phyloP scores from a whole-genome alignment of 2,329 filamentous ascomycete genomes.

The Pseudogymnoascus sp. region DNA sequence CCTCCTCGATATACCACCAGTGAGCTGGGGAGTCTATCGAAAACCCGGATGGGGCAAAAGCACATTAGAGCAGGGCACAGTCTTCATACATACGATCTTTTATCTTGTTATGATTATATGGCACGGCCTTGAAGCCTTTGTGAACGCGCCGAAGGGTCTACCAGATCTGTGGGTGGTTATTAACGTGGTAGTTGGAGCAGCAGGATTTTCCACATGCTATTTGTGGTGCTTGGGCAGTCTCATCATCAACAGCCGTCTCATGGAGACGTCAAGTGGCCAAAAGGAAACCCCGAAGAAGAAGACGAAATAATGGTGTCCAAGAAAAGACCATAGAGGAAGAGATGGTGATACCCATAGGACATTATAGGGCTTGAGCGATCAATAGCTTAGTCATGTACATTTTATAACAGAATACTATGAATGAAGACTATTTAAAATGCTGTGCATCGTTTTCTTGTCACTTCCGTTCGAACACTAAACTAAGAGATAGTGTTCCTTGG shows the following conservation, averaged over 20 bases:
- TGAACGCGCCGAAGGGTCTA: conserved; percentile 62
- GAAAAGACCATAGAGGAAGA: not conserved
- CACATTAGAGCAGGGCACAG: conserved; percentile 43
- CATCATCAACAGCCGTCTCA: not conserved
- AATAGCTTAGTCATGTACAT: not conserved
- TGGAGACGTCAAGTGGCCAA: not conserved
- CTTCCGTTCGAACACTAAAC: not conserved
- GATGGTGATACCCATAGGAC: not conserved
- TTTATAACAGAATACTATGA: not conserved
- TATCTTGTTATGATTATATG: conserved; percentile 71
- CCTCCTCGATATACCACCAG: conserved; percentile 76
- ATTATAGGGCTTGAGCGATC: not conserved
- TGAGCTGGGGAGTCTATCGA: conserved; percentile 60
- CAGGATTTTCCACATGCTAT: conserved; percentile 80
- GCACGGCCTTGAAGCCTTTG: conserved; percentile 66
- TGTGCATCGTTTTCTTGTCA: not conserved
- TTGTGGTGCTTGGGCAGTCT: conserved; percentile 76
- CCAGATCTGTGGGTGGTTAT: conserved; percentile 91
- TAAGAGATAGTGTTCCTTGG: not conserved
- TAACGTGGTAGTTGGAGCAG: conserved; percentile 79
- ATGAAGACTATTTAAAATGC: not conserved
- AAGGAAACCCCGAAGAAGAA: not conserved
- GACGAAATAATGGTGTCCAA: not conserved
- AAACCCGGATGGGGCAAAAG: conserved; percentile 35
- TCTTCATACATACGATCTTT: conserved; percentile 62